phyloP scores from a whole-genome alignment of 352 stramenopile genomes.

The Phytophthora citrophthora region DNA sequence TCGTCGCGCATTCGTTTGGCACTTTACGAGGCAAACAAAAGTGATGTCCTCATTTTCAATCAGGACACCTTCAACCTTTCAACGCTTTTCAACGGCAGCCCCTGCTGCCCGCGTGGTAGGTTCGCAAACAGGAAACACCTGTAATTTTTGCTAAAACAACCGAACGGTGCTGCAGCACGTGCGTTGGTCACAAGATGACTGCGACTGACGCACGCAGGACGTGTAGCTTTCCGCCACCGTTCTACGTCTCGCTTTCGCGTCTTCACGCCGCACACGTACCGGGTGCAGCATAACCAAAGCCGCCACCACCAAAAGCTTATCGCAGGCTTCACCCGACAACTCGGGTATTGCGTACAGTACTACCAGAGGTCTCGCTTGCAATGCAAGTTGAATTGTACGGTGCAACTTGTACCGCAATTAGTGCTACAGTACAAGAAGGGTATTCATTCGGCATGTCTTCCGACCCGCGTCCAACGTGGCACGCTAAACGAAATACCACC shows the following conservation, averaged over 20 bases:
- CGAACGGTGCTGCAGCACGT: slow-evolving; percentile 24
- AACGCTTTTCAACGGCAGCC: background rate
- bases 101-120: slow-evolving; percentile 16
- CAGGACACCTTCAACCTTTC: background rate
- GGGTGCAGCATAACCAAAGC: background rate
- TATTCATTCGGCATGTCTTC: slow-evolving; percentile 25
- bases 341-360: background rate
- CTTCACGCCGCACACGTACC: slow-evolving; percentile 7
- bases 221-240: slow-evolving; percentile 14
- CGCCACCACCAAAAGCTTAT: background rate
- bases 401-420: too few species aligned
- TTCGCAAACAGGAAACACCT: slow-evolving; percentile 26
- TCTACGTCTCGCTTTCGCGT: slow-evolving; percentile 14
- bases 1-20: slow-evolving; percentile 10
- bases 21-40: slow-evolving; percentile 24
- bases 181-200: slow-evolving; percentile 25
- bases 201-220: slow-evolving; percentile 12
- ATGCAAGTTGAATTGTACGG: too few species aligned
- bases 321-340: background rate
- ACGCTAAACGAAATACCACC: slow-evolving; percentile 13
- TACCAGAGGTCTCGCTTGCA: too few species aligned
- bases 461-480: slow-evolving; percentile 16
- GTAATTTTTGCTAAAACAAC: slow-evolving; percentile 29
- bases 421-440: background rate
- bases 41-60: slow-evolving; percentile 25